These are phyloP conservation scores for Penicillium daleae DNA, from an alignment of 495 filamentous ascomycete genomes.

Conservation along the genomic window DNA sequence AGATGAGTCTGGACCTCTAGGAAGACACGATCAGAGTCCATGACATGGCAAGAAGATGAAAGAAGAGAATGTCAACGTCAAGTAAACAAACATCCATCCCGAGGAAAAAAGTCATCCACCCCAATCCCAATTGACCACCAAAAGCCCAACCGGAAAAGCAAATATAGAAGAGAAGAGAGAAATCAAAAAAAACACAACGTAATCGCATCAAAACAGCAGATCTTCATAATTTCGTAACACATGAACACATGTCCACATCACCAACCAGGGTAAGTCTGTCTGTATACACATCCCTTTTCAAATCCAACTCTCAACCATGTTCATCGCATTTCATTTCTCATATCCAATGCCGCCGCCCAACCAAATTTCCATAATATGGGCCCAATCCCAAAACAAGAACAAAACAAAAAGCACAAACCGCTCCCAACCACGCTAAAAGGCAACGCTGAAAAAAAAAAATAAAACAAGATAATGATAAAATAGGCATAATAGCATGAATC, in stretches of 20 bases:
- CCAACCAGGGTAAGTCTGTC: neutral
- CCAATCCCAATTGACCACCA: neutral
- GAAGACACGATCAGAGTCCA: neutral
- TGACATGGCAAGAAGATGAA: neutral
- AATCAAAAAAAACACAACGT: neutral
- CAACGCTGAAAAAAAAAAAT: conserved; percentile 14
- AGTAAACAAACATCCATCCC: neutral
- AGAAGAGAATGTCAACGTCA: neutral
- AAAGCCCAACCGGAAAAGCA: conserved; percentile 22
- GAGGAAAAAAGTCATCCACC: neutral
- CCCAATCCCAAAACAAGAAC: neutral
- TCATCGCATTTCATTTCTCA: neutral
- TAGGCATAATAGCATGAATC: neutral
- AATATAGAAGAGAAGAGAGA: conserved; percentile 8
- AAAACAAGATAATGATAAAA: conserved; percentile 1
- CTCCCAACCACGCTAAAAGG: conserved; percentile 8
- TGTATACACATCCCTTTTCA: neutral
- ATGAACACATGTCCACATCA: neutral
- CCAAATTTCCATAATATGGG: conserved; percentile 7
- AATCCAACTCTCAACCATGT: neutral
- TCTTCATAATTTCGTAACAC: conserved; percentile 13
- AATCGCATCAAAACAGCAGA: conserved; percentile 9
- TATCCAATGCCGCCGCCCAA: neutral
- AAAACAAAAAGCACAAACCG: conserved; percentile 1
- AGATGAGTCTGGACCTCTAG: neutral